Percentiles rank a stretch among this genome's conserved stretches.
phyloP scores from a whole-genome alignment of 306 rosid genomes.

The Pterocarpus macrocarpus region DNA sequence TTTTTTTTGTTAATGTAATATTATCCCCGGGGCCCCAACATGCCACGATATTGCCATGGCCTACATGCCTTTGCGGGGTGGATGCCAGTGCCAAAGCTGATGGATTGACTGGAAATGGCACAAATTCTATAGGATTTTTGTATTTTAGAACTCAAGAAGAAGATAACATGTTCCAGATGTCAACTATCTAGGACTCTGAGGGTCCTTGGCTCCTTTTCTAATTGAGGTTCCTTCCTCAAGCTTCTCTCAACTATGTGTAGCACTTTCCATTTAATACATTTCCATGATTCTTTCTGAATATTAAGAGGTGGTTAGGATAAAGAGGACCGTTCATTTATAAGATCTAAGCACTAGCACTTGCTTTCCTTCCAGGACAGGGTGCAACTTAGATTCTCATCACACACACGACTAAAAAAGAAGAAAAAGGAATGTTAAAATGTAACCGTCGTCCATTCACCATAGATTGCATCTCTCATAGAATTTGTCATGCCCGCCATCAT shows the following conservation, averaged over 20 bases:
- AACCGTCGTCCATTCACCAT: constrained; percentile 30
- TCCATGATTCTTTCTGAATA: constrained; percentile 41
- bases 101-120: constrained; percentile 42
- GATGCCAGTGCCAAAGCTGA: constrained; percentile 15
- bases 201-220: constrained; percentile 32
- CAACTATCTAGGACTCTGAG: constrained; percentile 17
- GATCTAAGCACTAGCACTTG: constrained; percentile 26
- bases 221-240: constrained; percentile 38
- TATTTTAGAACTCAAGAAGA: constrained; percentile 28
- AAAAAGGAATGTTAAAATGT: background rate
- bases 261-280: constrained; percentile 27
- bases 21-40: constrained; percentile 5
- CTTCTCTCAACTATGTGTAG: constrained; percentile 30
- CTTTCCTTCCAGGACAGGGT: constrained; percentile 38
- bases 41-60: background rate
- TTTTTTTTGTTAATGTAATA: background rate
- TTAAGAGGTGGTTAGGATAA: constrained; percentile 21
- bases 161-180: constrained; percentile 39
- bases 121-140: constrained; percentile 37
- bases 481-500: constrained; percentile 1
- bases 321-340: constrained; percentile 47
- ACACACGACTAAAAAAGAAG: background rate
- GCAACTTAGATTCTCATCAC: constrained; percentile 37
- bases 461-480: constrained; percentile 38
- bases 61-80: constrained; percentile 21